Conservation (phyloP, 2,329 filamentous ascomycete genomes). For the Alternaria brassicae region DNA sequence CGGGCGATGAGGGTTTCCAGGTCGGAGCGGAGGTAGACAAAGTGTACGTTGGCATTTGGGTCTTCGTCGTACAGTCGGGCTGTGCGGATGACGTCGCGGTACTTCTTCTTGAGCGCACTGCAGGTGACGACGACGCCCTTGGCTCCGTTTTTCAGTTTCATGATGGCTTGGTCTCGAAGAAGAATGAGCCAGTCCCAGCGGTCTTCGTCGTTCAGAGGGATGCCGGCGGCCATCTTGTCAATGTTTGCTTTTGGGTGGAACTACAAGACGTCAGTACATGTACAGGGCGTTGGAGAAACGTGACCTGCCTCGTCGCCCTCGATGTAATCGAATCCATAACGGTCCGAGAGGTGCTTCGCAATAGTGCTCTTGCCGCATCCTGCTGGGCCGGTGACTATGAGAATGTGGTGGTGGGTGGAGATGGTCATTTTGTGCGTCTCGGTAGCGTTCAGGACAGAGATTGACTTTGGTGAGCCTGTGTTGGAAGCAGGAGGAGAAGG, state of each 20-base stretch:
- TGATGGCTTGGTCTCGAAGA: slow-evolving; percentile 56
- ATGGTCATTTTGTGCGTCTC: slow-evolving; percentile 36
- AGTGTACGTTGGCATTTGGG: slow-evolving; percentile 69
- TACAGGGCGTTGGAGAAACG: background rate
- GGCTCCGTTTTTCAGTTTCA: slow-evolving; percentile 43
- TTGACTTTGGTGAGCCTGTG: slow-evolving; percentile 33
- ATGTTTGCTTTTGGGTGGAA: slow-evolving; percentile 60
- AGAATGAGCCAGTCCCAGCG: slow-evolving; percentile 92
- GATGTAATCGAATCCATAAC: slow-evolving; percentile 56
- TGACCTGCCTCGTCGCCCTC: slow-evolving; percentile 59
- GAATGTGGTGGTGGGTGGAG: slow-evolving; percentile 56
- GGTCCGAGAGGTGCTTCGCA: slow-evolving; percentile 54
- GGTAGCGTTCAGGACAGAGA: slow-evolving; percentile 22
- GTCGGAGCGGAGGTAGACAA: slow-evolving; percentile 85
- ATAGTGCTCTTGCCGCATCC: slow-evolving; percentile 63
- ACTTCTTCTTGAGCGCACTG: slow-evolving; percentile 95
- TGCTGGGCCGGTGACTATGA: slow-evolving; percentile 61
- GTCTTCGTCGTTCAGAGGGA: slow-evolving; percentile 88
- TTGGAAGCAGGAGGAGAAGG: slow-evolving; percentile 42
- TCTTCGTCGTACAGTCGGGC: slow-evolving; percentile 57
- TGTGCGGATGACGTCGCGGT: slow-evolving; percentile 74
- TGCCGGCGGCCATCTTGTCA: slow-evolving; percentile 86
- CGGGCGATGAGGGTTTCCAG: slow-evolving; percentile 78
- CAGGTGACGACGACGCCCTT: slow-evolving; percentile 89
- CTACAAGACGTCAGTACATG: slow-evolving; percentile 34